These are phyloP conservation scores for Acer campestre DNA, from an alignment of 345 rosid species.

Conservation along the genomic window DNA sequence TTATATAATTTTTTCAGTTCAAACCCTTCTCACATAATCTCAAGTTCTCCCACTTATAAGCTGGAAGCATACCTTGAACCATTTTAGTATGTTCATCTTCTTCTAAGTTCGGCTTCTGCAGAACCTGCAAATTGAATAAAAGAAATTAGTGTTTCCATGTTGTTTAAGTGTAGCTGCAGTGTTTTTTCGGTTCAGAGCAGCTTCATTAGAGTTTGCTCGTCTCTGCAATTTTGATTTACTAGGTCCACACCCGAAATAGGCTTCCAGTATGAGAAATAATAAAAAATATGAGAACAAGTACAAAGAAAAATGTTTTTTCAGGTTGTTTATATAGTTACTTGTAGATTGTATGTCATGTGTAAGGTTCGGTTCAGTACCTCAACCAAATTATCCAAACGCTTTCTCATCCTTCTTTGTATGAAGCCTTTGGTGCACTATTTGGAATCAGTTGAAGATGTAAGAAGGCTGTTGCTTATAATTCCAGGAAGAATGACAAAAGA, in stretches of 20 bases:
- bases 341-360: not conserved
- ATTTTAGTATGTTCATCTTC: slow-evolving; percentile 39
- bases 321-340: not conserved
- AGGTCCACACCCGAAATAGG: not conserved
- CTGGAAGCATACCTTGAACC: slow-evolving; percentile 44
- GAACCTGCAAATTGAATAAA: slow-evolving; percentile 50
- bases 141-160: slow-evolving; percentile 19
- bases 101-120: slow-evolving; percentile 40
- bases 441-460: slow-evolving; percentile 21
- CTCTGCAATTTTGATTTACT: slow-evolving; percentile 8
- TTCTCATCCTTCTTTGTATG: slow-evolving; percentile 84
- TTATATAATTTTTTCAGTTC: not conserved
- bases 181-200: not conserved
- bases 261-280: not conserved
- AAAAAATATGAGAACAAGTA: not conserved
- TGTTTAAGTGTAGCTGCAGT: slow-evolving; percentile 4
- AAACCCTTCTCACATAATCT: not conserved
- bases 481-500: not conserved
- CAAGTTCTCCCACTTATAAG: not conserved
- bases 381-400: slow-evolving; percentile 65
- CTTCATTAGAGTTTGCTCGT: not conserved
- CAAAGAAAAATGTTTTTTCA: not conserved
- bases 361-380: slow-evolving; percentile 49
- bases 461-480: not conserved
- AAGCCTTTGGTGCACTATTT: slow-evolving; percentile 80